Conservation (phyloP, 495 filamentous ascomycete species). For the Staphylotrichum tortipilum region DNA sequence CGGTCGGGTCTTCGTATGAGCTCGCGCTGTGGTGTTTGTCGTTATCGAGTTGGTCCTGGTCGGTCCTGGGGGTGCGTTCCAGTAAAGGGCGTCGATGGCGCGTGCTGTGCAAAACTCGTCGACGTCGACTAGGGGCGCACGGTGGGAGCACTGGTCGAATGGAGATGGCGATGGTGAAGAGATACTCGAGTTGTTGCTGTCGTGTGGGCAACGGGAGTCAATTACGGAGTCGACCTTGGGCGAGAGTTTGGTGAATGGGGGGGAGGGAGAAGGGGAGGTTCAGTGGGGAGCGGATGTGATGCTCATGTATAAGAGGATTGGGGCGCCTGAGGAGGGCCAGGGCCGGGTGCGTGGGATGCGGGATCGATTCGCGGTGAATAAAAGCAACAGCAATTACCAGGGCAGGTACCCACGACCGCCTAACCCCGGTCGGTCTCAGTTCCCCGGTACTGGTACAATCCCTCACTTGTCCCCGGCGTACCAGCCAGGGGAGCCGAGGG, state of each 20-base stretch:
- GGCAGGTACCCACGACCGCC: conserved; percentile 17
- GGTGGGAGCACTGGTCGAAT: background rate
- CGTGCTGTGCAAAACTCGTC: background rate
- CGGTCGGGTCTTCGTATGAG: background rate
- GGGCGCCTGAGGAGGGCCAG: conserved; percentile 11
- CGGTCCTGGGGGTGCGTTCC: background rate
- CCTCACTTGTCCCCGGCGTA: conserved; percentile 19
- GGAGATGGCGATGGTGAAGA: background rate
- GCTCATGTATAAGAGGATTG: conserved; percentile 27
- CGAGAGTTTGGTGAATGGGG: conserved; percentile 10
- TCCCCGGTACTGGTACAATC: conserved; percentile 25
- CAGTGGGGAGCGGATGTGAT: conserved; percentile 25
- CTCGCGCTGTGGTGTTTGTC: no score
- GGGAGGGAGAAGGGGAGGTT: conserved; percentile 15
- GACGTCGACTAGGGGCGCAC: background rate
- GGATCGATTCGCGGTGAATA: conserved; percentile 17
- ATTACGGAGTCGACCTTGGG: conserved; percentile 5
- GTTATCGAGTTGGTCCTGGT: background rate
- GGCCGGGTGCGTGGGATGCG: conserved; percentile 19
- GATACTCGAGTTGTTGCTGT: background rate
- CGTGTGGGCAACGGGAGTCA: background rate
- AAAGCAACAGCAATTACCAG: conserved; percentile 22
- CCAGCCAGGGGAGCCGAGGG: conserved; percentile 18
- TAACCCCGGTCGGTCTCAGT: conserved; percentile 12
- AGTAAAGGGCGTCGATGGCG: background rate